Conservation (phyloP, 2,329 filamentous ascomycete genomes). For the Penicillium sp. region DNA sequence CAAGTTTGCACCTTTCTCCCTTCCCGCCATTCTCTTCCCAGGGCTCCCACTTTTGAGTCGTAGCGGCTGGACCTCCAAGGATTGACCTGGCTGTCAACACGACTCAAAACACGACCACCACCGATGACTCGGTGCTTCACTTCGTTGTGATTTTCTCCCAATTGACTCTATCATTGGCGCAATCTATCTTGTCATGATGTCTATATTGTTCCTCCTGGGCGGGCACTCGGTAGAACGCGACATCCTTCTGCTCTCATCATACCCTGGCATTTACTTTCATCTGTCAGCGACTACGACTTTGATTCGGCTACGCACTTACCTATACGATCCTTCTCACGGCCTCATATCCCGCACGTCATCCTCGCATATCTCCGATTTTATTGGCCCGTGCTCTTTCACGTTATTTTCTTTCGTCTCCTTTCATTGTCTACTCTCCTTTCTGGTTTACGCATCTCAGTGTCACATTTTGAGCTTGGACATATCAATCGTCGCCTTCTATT, state of each 20-base stretch:
- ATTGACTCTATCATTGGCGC: constrained; percentile 13
- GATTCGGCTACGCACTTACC: constrained; percentile 22
- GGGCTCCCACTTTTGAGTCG: constrained; percentile 17
- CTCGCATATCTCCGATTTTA: constrained; percentile 22
- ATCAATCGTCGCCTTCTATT: constrained; percentile 23
- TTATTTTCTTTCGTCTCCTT: constrained; percentile 17
- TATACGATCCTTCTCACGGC: constrained; percentile 30
- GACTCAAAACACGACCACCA: constrained; percentile 21
- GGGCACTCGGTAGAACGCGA: constrained; percentile 24
- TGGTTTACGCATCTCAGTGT: constrained; percentile 11
- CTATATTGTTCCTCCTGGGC: constrained; percentile 22
- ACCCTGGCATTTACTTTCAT: constrained; percentile 25
- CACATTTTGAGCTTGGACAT: constrained; percentile 27
- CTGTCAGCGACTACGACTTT: constrained; percentile 19
- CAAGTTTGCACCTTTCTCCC: constrained; percentile 3
- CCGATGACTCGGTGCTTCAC: constrained; percentile 10
- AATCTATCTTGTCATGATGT: constrained; percentile 16
- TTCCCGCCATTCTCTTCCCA: background rate
- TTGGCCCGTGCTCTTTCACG: constrained; percentile 16
- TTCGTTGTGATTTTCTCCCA: constrained; percentile 11
- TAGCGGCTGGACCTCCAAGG: constrained; percentile 33
- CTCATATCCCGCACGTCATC: constrained; percentile 17
- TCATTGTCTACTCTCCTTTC: constrained; percentile 5
- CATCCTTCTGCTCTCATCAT: constrained; percentile 19
- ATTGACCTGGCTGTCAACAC: constrained; percentile 36